These are phyloP conservation scores for Malus sieversii DNA, from an alignment of 306 rosid genomes.

Conservation along the genomic window DNA sequence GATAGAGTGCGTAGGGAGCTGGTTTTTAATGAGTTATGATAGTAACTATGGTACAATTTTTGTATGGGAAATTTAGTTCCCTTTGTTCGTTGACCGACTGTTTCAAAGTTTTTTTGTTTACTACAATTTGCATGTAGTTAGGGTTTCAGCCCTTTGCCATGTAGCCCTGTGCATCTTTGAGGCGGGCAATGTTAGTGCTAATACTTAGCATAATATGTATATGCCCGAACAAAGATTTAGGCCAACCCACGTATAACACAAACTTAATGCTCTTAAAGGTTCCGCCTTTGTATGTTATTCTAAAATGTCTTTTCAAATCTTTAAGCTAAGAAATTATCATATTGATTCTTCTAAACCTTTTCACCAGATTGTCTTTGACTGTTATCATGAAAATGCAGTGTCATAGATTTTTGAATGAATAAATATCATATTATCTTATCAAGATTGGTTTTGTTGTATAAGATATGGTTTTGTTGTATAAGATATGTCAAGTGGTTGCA, in stretches of 20 bases:
- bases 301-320: background rate
- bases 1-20: background rate
- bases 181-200: background rate
- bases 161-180: background rate
- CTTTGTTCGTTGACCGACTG: background rate
- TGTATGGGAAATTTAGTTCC: background rate
- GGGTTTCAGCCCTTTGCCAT: background rate
- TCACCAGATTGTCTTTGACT: background rate
- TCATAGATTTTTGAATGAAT: background rate
- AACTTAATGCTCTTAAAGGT: background rate
- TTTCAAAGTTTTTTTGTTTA: background rate
- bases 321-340: background rate
- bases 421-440: background rate
- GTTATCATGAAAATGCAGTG: background rate
- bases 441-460: background rate
- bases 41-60: background rate
- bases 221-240: background rate
- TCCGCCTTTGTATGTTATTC: background rate
- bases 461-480: background rate
- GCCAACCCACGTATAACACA: background rate
- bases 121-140: background rate
- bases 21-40: background rate
- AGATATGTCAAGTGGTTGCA: background rate
- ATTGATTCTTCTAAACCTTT: background rate
- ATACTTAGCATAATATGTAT: too few species aligned